Percentiles rank a stretch among this genome's conserved stretches.
Evolutionary conservation across 345 rosid species (phyloP).

Genomic region (Salix brachista): DNA sequence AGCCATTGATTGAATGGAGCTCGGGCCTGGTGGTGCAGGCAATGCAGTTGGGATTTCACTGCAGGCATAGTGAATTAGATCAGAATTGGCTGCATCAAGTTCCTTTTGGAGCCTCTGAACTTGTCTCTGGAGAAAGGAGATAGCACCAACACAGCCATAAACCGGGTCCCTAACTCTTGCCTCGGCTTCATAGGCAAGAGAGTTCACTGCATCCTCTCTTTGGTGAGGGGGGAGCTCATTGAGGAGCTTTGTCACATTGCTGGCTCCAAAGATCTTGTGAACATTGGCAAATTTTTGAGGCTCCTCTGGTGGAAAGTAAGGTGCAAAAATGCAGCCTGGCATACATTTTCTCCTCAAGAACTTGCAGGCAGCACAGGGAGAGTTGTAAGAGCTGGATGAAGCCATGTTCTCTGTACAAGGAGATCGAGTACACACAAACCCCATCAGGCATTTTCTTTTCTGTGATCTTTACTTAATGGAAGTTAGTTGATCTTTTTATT

Average conservation of each 20-base stretch:
- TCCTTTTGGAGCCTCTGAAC: slow-evolving; percentile 91
- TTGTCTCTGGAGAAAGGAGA: slow-evolving; percentile 86
- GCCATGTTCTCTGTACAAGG: slow-evolving; percentile 33
- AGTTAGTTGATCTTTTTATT: too few species aligned
- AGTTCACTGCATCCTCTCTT: slow-evolving; percentile 90
- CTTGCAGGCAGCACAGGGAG: slow-evolving; percentile 98
- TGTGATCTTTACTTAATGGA: slow-evolving; percentile 20
- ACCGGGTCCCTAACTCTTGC: slow-evolving; percentile 90
- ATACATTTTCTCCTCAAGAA: slow-evolving; percentile 84
- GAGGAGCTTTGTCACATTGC: slow-evolving; percentile 88
- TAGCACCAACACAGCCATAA: slow-evolving; percentile 85
- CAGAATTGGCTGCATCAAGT: slow-evolving; percentile 78
- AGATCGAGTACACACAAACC: slow-evolving; percentile 1
- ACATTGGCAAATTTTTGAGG: slow-evolving; percentile 91
- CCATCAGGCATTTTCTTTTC: slow-evolving; percentile 3
- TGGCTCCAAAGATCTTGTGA: slow-evolving; percentile 96
- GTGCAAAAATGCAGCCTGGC: slow-evolving; percentile 93
- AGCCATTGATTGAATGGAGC: slow-evolving; percentile 1
- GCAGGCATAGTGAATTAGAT: slow-evolving; percentile 52
- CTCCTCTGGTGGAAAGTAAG: slow-evolving; percentile 93
- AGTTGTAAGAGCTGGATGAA: slow-evolving; percentile 79
- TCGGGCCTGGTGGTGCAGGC: slow-evolving; percentile 17
- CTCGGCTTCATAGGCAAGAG: slow-evolving; percentile 92
- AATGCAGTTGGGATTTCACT: slow-evolving; percentile 20
- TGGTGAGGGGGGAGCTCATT: slow-evolving; percentile 87